Percentiles rank a stretch among this genome's conserved stretches.
Conservation (phyloP, 768 basidiomycete species). For the Ramaria sp. region DNA sequence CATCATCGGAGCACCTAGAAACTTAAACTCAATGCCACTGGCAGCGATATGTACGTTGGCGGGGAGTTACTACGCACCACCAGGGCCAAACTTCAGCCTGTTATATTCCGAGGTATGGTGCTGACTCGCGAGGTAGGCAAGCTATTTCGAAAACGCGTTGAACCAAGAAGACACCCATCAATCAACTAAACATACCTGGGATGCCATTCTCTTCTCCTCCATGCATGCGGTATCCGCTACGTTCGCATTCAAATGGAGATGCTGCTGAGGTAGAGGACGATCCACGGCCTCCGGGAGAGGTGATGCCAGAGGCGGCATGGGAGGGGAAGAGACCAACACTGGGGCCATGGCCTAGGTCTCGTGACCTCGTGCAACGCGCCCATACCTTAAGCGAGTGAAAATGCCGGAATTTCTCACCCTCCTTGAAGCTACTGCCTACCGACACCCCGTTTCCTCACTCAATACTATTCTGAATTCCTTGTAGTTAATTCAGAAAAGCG, state of each 20-base stretch:
- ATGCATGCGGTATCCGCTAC: not conserved
- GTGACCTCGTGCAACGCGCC: not conserved
- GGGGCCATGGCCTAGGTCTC: conserved; percentile 3
- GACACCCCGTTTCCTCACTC: not conserved
- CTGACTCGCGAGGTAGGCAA: conserved; percentile 55
- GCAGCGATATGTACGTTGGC: not conserved
- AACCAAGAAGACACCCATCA: not conserved
- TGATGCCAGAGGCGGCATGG: conserved; percentile 1
- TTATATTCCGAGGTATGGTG: conserved; percentile 67
- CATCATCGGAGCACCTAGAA: conserved; percentile 38
- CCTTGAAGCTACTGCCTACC: no score
- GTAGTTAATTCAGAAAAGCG: no score
- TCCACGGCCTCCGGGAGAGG: not conserved
- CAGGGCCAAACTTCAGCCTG: conserved; percentile 51
- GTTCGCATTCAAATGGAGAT: not conserved
- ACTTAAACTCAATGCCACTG: not conserved
- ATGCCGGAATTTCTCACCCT: not conserved
- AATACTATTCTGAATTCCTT: no score
- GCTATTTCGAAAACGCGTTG: conserved; percentile 20
- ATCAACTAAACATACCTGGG: conserved; percentile 1
- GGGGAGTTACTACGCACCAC: conserved; percentile 15
- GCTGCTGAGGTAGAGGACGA: not conserved
- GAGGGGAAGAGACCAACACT: conserved; percentile 1
- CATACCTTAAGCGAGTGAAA: not conserved
- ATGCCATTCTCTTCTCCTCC: conserved; percentile 8